Evolutionary conservation across 441 rosid genomes (phyloP), one percentile per base, ranked within the genome.

Genomic region (Arabidopsis lyrata): DNA sequence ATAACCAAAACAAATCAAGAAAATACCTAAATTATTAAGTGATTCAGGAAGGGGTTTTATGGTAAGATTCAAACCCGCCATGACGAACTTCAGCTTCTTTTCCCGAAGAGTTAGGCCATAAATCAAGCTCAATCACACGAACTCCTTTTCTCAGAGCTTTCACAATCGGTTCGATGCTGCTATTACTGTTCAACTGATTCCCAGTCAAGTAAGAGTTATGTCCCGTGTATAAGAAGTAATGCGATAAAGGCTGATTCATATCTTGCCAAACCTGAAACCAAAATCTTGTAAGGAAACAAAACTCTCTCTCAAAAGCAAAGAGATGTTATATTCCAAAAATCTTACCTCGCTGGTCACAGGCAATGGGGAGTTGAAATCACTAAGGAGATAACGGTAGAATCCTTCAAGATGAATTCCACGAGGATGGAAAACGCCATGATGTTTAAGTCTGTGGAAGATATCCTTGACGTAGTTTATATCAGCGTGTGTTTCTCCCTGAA

Each of bases 161-260:
- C 38, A 56, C 78, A 38, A 92, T 92, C 0, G 98, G 96, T 31
- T 72, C 80, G 2, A 42, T 70, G 56, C 92, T 85, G 82, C 98
- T 84, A 27, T 75, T 53, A 48, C 97, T 93, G 76, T 83, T 85
- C n/a, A 93, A 61, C 63, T 93, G 95, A 68, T 93, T 89, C 56
- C 98, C 94, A 1, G 96, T 89, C 74, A 91, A 81, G 88, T 88
- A 91, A 11, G 98, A 87, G 81, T 92, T 92, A 70, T 93, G 98
- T 62, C 97, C 93, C 20, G 98, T 89, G 85, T 75, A 93, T 72
- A 93, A 60, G 85, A 80, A 89, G 78, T 91, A 91, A 81, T 91
- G 97, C 1, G 98, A 81, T 73, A 93, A 63, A 16, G 96, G 95
- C 47, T 85, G 82, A 16, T 54, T 77, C 97, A 93, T 91, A 74